Evolutionary conservation across 2,329 filamentous ascomycete genomes (phyloP).

Genomic region (Sporothrix pallida): DNA sequence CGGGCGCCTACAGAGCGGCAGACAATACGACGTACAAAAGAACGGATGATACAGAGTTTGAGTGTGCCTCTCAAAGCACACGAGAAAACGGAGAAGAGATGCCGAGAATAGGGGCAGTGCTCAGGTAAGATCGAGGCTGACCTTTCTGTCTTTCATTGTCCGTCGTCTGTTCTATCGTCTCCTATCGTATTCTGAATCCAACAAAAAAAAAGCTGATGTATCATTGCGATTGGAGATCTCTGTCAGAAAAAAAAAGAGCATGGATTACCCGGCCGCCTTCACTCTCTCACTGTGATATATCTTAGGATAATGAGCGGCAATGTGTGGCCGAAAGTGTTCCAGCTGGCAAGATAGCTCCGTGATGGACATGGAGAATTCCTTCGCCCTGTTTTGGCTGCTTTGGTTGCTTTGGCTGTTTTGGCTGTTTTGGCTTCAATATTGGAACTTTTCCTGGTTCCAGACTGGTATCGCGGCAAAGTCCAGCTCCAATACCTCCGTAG

Average conservation of each 20-base stretch:
- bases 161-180: background rate
- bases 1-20: conserved; percentile 6
- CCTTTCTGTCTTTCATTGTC: background rate
- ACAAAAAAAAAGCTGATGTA: background rate
- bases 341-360: background rate
- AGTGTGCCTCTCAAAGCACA: background rate
- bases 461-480: background rate
- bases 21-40: conserved; percentile 15
- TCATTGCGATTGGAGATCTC: conserved; percentile 13
- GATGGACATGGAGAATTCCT: background rate
- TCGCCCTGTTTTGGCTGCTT: too few species aligned
- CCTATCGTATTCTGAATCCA: background rate
- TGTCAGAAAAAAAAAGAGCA: background rate
- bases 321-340: background rate
- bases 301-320: background rate
- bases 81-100: background rate
- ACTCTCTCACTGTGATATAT: background rate
- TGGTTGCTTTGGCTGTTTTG: too few species aligned
- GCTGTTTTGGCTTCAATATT: too few species aligned
- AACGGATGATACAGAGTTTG: background rate
- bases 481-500: background rate
- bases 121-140: too few species aligned
- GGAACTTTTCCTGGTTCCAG: too few species aligned
- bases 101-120: conserved; percentile 4
- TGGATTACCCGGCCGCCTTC: background rate